phyloP scores from a whole-genome alignment of 495 filamentous ascomycete species.

The Aeminium ludgeri region DNA sequence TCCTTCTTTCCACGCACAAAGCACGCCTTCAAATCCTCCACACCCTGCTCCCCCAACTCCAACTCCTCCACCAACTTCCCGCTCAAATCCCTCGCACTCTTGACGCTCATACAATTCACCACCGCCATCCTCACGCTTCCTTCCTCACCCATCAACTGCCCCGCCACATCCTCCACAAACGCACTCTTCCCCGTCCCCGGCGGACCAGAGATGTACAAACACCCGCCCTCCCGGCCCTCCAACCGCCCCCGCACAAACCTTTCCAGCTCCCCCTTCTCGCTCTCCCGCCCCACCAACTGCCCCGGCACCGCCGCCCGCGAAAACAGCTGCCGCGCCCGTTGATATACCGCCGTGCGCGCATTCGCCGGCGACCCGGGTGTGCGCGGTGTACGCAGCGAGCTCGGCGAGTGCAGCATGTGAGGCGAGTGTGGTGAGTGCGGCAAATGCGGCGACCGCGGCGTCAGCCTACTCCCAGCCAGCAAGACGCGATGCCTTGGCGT shows the following conservation, averaged over 20 bases:
- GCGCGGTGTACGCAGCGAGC: too few species aligned
- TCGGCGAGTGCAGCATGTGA: too few species aligned
- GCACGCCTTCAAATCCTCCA: conserved; percentile 6
- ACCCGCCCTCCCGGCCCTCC: conserved; percentile 48
- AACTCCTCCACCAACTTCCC: conserved; percentile 52
- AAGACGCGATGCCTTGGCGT: conserved; percentile 56
- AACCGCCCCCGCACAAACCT: conserved; percentile 52
- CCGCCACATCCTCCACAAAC: conserved; percentile 63
- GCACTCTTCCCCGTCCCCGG: conserved; percentile 96
- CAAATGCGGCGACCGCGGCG: conserved; percentile 36
- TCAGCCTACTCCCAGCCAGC: conserved; percentile 36
- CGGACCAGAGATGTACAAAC: conserved; percentile 87
- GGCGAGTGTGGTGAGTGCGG: too few species aligned
- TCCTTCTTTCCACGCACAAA: conserved; percentile 19
- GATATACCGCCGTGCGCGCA: conserved; percentile 54
- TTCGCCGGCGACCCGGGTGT: conserved; percentile 47
- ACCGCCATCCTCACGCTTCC: conserved; percentile 45
- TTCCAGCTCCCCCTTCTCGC: conserved; percentile 54
- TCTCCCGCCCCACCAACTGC: conserved; percentile 64
- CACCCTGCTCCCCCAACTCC: conserved; percentile 30
- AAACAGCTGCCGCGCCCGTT: conserved; percentile 74
- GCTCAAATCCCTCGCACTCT: conserved; percentile 66
- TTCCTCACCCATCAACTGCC: conserved; percentile 33
- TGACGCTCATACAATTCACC: conserved; percentile 94
- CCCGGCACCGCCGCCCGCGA: conserved; percentile 58